Evolutionary conservation across 202 grass and related monocot species (phyloP), one percentile per base, ranked within the genome.

Genomic region (Panicum hallii): DNA sequence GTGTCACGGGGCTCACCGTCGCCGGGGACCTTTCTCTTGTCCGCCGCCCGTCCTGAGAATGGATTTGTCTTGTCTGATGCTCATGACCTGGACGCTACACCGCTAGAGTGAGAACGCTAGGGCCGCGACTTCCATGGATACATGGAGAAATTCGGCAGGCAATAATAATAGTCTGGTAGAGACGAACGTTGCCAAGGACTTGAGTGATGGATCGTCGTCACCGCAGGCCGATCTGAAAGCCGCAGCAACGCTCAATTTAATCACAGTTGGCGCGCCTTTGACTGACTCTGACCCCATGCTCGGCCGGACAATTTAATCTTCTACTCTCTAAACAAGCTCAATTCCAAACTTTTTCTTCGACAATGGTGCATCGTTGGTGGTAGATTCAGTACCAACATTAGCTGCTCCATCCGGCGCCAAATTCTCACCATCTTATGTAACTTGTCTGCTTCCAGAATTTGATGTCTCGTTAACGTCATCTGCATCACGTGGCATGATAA

Each of bases 361-460:
- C 32, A 32, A 32, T 32, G 32, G 32, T 32, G 32, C 32, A 32
- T 32, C 32, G 69, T 26, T 26, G 26, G 26, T 46, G 57, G 42
- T 73, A 44, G 85, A 67, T 75, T 85, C 70, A 67, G 40, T 50
- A 42, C 61, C 38, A 78, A 65, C 72, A 77, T 46, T 65, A 44
- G 82, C 61, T 67, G 49, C 47, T 86, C 53, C 75, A 80, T 62
- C 84, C 12, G 49, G 30, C n/a, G 12, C 20, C 20, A 57, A 70
- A 65, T 9, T 84, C 36, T 72, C 58, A n/a, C 67, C 63, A 82
- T 47, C 75, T 20, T 72, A 54, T 2, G 56, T 63, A 12, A 28
- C 23, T 77, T 42, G 72, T 53, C 75, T 79, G 42, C 72, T 82
- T 56, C 17, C 57, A 69, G 82, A 68, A 87, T 82, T 83, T 62